Base-by-base conservation (phyloP, 2,329 filamentous ascomycete species). In the Talaromyces sp. region DNA sequence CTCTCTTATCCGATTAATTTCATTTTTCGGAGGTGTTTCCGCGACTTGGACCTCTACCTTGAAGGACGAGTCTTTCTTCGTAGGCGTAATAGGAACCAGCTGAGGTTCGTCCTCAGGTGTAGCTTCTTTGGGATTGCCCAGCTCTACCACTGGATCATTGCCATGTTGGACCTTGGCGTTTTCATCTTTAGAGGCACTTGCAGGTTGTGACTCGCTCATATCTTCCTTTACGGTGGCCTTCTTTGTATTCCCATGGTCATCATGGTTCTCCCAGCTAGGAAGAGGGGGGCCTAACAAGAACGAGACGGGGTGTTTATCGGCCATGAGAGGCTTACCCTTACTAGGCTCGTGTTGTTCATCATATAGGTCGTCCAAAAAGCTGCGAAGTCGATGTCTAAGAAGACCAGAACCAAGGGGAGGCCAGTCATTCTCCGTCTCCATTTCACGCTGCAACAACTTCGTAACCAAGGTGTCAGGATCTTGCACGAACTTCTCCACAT, bases 401-500 rank as follows among this genome's bases (percentile, higher is more conserved):
- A 79, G 67, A 1, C 81, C 79, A 0, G 84, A 77, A 45, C 77
- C 69, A 57, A 84, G 74, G 29, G 76, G 70, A n/a, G 77, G 77
- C 79, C 84, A 86, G 51, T 85, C 80, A 17, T 69, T 69, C 1
- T 76, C 58, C 3, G 80, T 75, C 29, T 84, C 75, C 66, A 91
- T 83, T 60, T 89, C 81, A 36, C 80, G 83, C 22, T 78, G 80
- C 4, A 96, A 75, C 16, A 96, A 75, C 55, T 83, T 86, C 17
- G 75, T 75, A 14, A 89, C 79, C 60, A 95, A 94, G 0, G 68
- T 70, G 57, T 90, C 84, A 0, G 93, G 93, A 54, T 90, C 76
- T 47, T 84, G 80, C 14, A 95, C 80, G 58, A 99, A 96, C 58
- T 89, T 86, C 59, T 91, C 83, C 48, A 96, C 80, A 65, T 97